Base-by-base conservation (phyloP, 2,329 filamentous ascomycete genomes). In the Cladosporium halotolerans region DNA sequence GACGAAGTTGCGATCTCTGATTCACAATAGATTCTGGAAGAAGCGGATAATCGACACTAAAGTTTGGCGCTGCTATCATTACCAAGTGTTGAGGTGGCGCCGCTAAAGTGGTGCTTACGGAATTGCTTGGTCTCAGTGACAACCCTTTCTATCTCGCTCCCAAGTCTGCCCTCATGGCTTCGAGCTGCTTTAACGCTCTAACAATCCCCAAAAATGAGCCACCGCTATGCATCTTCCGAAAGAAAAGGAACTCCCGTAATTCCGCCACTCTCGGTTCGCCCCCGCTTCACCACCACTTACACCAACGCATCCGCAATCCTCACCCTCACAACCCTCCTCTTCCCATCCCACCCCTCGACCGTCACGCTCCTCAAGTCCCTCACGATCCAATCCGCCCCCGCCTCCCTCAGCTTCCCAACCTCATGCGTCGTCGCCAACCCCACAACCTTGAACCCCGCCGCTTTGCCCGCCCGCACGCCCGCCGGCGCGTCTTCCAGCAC, bases 401-500 rank as follows among this genome's bases (percentile, higher is more conserved):
- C 89, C 44, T 79, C 81, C 56, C 78, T 73, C 46, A 95, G 78
- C 72, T 91, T 81, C 62, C 83, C 81, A 43, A 85, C 74, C 23
- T 80, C 82, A 72, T 96, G 91, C 65, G 88, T 95, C 51, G 90
- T 96, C 52, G 87, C 82, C 51, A 96, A 73, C n/a, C 84, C 91
- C 43, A 95, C 73, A 10, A 96, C 91, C 66, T 81, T 84, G 74
- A 87, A 96, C 2, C 89, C 90, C 9, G 91, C 91, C 1, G 82
- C 88, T 72, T 91, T 95, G 45, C 90, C 91, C 28, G 90, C 83
- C 59, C 74, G 78, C 65, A 96, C 88, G 4, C 91, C 91, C 7
- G 89, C 88, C 4, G 91, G 90, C 53, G 88, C 88, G 73, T 96
- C 91, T 72, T 96, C 91, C 36, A 96, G 73, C 45, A 96, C 91